phyloP scores from a whole-genome alignment of 257 asterid species.

The Capsicum baccatum region DNA sequence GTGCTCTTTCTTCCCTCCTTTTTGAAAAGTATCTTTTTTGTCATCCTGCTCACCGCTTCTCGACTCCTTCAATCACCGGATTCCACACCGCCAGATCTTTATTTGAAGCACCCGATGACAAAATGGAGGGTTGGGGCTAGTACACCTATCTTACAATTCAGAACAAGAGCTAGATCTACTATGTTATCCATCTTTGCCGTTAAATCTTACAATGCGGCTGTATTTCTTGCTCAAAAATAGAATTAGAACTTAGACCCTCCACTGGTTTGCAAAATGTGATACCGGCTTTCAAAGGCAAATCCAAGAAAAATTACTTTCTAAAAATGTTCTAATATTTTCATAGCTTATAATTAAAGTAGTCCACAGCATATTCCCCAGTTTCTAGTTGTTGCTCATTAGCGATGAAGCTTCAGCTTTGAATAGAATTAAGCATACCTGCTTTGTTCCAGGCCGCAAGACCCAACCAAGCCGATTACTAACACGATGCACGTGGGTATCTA shows the following conservation, averaged over 20 bases:
- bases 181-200: no score
- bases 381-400: background rate
- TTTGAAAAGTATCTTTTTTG: no score
- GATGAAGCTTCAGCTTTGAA: background rate
- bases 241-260: background rate
- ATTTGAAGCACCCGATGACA: no score
- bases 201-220: background rate
- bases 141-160: no score
- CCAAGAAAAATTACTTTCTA: background rate
- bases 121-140: no score
- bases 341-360: background rate
- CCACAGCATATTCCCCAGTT: background rate
- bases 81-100: no score
- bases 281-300: background rate
- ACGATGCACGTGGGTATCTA: constrained; percentile 96
- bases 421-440: constrained; percentile 53
- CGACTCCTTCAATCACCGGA: no score
- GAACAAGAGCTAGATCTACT: background rate
- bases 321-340: background rate
- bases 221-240: background rate
- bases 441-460: constrained; percentile 83
- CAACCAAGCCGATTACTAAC: constrained; percentile 93
- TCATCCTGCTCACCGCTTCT: no score
- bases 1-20: no score
- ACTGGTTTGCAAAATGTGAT: background rate